Conservation (phyloP, 2,329 filamentous ascomycete species). For the Hypoxylon sp. region DNA sequence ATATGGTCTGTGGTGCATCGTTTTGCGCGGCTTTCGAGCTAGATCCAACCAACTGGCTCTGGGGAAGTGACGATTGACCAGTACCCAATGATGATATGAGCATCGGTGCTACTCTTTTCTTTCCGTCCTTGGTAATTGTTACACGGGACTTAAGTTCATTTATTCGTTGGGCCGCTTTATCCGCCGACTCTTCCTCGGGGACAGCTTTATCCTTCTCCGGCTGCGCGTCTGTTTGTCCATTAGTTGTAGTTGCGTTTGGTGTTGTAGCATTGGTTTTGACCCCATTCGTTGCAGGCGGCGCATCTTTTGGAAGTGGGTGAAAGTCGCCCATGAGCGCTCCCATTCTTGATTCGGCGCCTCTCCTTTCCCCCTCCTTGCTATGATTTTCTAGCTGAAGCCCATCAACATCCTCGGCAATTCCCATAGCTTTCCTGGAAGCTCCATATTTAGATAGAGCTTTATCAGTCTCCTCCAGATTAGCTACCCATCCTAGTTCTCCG, state of each 20-base stretch:
- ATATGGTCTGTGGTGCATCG: constrained; percentile 83
- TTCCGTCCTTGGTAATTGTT: constrained; percentile 95
- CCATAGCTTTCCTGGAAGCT: constrained; percentile 86
- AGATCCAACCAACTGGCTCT: constrained; percentile 87
- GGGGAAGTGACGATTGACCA: constrained; percentile 88
- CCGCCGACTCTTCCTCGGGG: constrained; percentile 63
- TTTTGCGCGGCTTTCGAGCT: constrained; percentile 74
- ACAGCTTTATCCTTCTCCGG: constrained; percentile 57
- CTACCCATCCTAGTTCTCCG: constrained; percentile 91
- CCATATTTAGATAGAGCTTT: constrained; percentile 94
- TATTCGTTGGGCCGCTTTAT: constrained; percentile 69
- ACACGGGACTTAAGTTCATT: constrained; percentile 86
- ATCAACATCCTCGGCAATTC: constrained; percentile 93
- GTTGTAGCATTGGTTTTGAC: constrained; percentile 61
- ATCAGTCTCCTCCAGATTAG: constrained; percentile 88
- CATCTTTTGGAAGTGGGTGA: constrained; percentile 67
- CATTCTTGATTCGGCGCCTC: constrained; percentile 94
- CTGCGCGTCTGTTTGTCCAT: constrained; percentile 54
- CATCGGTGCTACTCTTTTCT: constrained; percentile 93
- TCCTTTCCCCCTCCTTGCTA: constrained; percentile 91
- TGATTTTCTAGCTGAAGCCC: constrained; percentile 88
- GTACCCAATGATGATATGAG: constrained; percentile 91
- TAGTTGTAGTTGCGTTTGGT: constrained; percentile 57
- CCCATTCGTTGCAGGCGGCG: constrained; percentile 64
- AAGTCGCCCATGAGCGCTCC: constrained; percentile 97